Evolutionary conservation across 805 yeast genomes (phyloP).

Genomic region (Zygosaccharomyces bisporus): DNA sequence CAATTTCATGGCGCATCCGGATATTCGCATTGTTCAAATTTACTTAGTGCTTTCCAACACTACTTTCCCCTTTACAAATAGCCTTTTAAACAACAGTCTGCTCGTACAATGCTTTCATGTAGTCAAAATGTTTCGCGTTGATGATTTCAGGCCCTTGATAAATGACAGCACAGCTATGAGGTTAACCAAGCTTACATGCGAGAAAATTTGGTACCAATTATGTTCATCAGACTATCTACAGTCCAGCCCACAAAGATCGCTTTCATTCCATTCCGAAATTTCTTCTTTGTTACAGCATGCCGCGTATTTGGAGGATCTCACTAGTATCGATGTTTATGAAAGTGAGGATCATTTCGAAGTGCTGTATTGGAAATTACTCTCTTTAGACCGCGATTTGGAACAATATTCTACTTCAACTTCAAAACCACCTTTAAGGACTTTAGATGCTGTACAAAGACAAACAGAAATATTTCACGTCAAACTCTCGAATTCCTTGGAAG

Average conservation of each 20-base stretch:
- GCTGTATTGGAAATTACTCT: slow-evolving; percentile 31
- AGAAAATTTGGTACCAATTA: slow-evolving; percentile 31
- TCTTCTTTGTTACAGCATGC: slow-evolving; percentile 30
- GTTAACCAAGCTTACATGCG: slow-evolving; percentile 23
- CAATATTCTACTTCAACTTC: slow-evolving; percentile 16
- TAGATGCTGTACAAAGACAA: slow-evolving; percentile 30
- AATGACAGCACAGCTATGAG: slow-evolving; percentile 25
- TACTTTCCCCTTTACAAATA: slow-evolving; percentile 16
- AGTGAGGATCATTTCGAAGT: slow-evolving; percentile 31
- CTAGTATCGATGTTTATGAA: slow-evolving; percentile 26
- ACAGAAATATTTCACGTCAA: slow-evolving; percentile 21
- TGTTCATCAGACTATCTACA: slow-evolving; percentile 30
- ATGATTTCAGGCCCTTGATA: slow-evolving; percentile 22
- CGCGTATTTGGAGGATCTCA: slow-evolving; percentile 26
- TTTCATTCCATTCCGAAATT: slow-evolving; percentile 25
- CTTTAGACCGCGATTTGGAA: slow-evolving; percentile 35
- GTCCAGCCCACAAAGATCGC: slow-evolving; percentile 23
- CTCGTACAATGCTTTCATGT: slow-evolving; percentile 26
- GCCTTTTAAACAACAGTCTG: slow-evolving; percentile 18
- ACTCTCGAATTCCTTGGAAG: slow-evolving; percentile 9
- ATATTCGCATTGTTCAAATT: slow-evolving; percentile 28
- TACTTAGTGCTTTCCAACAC: slow-evolving; percentile 30
- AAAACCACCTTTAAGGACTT: slow-evolving; percentile 31
- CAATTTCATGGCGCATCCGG: slow-evolving; percentile 25
- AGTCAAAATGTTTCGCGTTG: slow-evolving; percentile 25